Evolutionary conservation across 768 basidiomycete genomes (phyloP).

Genomic region (Tylopilus intermedius): DNA sequence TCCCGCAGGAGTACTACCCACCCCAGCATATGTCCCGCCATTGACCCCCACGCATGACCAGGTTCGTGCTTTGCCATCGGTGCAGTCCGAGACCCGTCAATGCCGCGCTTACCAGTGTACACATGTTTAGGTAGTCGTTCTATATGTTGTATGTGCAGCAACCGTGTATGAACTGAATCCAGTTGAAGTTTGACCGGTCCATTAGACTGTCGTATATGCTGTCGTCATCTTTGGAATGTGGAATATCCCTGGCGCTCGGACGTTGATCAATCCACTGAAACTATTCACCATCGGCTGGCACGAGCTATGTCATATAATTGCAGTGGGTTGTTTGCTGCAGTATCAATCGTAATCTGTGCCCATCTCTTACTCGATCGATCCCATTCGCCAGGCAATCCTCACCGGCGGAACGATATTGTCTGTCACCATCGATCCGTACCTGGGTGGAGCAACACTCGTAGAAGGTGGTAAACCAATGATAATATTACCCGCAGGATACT

Average conservation of each 20-base stretch:
- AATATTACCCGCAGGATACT: slow-evolving; percentile 74
- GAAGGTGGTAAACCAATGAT: slow-evolving; percentile 70
- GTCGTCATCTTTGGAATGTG: slow-evolving; percentile 85
- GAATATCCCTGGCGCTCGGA: slow-evolving; percentile 78
- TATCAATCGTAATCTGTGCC: slow-evolving; percentile 5
- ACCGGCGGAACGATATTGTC: slow-evolving; percentile 74
- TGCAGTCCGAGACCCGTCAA: slow-evolving; percentile 15
- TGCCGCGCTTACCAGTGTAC: slow-evolving; percentile 19
- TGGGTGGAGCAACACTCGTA: slow-evolving; percentile 60
- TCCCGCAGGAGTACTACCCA: slow-evolving; percentile 31
- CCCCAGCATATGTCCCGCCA: slow-evolving; percentile 36
- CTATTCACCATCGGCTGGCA: slow-evolving; percentile 87
- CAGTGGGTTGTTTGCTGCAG: slow-evolving; percentile 43
- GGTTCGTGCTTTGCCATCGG: slow-evolving; percentile 37
- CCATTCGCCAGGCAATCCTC: slow-evolving; percentile 55
- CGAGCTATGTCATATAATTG: slow-evolving; percentile 78
- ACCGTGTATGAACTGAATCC: slow-evolving; percentile 8
- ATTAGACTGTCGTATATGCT: slow-evolving; percentile 75
- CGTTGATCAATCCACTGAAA: slow-evolving; percentile 79
- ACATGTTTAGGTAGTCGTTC: slow-evolving; percentile 55
- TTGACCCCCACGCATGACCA: slow-evolving; percentile 68
- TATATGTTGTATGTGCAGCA: slow-evolving; percentile 62
- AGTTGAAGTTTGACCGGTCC: slow-evolving; percentile 5
- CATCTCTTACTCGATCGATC: slow-evolving; percentile 4
- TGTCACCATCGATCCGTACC: slow-evolving; percentile 79